A percentile compares a stretch with the other conserved stretches of the same genome.
phyloP scores from a whole-genome alignment of 208 protist genomes.

The Leishmania tropica region DNA sequence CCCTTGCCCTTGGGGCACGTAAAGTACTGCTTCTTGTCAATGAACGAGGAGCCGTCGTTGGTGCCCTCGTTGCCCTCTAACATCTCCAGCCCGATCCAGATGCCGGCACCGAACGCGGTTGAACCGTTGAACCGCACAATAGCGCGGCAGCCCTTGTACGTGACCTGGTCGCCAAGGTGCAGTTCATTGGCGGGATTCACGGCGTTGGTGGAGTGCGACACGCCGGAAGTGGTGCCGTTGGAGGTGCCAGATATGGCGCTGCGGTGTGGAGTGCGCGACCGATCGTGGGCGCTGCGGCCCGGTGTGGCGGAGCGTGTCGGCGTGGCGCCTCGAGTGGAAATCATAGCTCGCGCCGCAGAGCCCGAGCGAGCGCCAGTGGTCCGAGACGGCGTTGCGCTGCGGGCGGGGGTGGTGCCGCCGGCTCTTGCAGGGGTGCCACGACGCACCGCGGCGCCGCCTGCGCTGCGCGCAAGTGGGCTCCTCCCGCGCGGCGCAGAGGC shows the following conservation, averaged over 20 bases:
- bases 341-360: slow-evolving; percentile 24
- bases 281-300: slow-evolving; percentile 32
- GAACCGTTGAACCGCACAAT: slow-evolving; percentile 87
- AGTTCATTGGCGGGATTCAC: slow-evolving; percentile 76
- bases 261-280: slow-evolving; percentile 39
- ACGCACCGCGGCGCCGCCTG: slow-evolving; percentile 71
- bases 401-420: slow-evolving; percentile 54
- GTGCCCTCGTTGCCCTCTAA: slow-evolving; percentile 89
- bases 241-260: slow-evolving; percentile 1
- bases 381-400: slow-evolving; percentile 44
- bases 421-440: slow-evolving; percentile 80
- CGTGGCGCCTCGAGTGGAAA: slow-evolving; percentile 27
- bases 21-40: slow-evolving; percentile 93
- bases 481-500: slow-evolving; percentile 55
- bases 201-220: slow-evolving; percentile 25
- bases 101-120: slow-evolving; percentile 82
- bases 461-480: slow-evolving; percentile 78
- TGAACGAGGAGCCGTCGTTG: slow-evolving; percentile 90
- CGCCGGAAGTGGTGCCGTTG: neutral
- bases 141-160: slow-evolving; percentile 83
- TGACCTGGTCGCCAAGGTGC: slow-evolving; percentile 73
- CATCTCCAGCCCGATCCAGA: slow-evolving; percentile 93
- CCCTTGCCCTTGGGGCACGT: slow-evolving; percentile 90
- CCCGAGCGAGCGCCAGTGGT: slow-evolving; percentile 25
- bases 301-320: slow-evolving; percentile 34